A percentile compares a stretch with the other conserved stretches of the same genome.
Conservation (phyloP, 1,284 basidiomycete species). For the Leccinum proliferum region DNA sequence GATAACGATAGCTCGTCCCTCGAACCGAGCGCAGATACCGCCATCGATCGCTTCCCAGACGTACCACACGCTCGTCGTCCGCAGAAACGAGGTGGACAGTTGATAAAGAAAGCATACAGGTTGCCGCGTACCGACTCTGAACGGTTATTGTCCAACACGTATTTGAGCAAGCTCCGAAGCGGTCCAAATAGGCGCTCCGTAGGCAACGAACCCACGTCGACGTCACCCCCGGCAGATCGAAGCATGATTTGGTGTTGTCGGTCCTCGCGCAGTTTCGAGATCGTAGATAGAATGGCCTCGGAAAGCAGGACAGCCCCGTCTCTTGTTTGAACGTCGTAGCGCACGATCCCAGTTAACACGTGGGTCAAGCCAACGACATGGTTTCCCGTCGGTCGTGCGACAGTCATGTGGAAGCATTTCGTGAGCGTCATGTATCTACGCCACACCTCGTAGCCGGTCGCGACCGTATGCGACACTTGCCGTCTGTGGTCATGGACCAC, state of each 20-base stretch:
- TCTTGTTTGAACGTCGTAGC: background rate
- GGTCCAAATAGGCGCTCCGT: slow-evolving; percentile 75
- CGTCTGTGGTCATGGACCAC: no score
- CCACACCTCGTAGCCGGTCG: no score
- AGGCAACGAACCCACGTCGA: slow-evolving; percentile 63
- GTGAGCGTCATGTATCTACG: background rate
- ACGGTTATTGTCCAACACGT: slow-evolving; percentile 71
- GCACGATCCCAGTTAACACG: no score
- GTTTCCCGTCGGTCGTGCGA: no score
- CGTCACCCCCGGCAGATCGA: slow-evolving; percentile 57
- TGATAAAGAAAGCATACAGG: slow-evolving; percentile 85
- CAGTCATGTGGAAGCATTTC: background rate
- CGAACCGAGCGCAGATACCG: background rate
- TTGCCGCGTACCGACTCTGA: slow-evolving; percentile 90
- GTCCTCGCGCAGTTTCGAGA: slow-evolving; percentile 32
- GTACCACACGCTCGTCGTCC: slow-evolving; percentile 22
- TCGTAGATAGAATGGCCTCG: background rate
- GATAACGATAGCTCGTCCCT: slow-evolving; percentile 18
- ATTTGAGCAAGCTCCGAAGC: slow-evolving; percentile 74
- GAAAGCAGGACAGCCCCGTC: background rate
- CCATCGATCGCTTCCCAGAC: background rate
- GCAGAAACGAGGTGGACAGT: slow-evolving; percentile 76
- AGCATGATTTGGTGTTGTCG: slow-evolving; percentile 60
- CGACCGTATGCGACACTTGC: no score
- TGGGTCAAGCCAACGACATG: no score